A percentile compares a stretch with the other conserved stretches of the same genome.
Conservation (phyloP, 208 protist species). For the Acanthamoeba lenticulata region DNA sequence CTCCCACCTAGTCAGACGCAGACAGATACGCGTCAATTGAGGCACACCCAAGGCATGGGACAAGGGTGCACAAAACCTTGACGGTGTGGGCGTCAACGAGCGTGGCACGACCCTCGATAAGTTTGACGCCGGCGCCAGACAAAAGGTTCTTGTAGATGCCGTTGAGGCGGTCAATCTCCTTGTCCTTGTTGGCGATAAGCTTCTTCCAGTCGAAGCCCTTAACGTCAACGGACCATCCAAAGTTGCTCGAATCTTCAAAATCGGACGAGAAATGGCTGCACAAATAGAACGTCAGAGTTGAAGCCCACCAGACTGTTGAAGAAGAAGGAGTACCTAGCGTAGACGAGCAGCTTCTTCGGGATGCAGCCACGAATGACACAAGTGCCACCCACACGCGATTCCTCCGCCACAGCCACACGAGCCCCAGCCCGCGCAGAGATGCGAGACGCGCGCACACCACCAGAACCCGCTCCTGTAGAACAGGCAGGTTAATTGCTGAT, state of each 20-base stretch:
- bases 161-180: neutral
- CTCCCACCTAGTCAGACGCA: neutral
- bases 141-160: slow-evolving; percentile 16
- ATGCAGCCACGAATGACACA: no score
- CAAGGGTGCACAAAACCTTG: slow-evolving; percentile 36
- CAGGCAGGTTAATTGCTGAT: no score
- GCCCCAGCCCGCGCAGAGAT: no score
- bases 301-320: neutral
- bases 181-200: neutral
- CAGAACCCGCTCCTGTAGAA: no score
- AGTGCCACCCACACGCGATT: no score
- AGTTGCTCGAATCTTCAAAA: neutral
- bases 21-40: neutral
- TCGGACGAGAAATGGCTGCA: neutral
- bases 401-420: no score
- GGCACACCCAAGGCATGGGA: no score
- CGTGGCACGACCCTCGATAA: slow-evolving; percentile 77
- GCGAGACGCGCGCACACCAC: no score
- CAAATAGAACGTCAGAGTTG: neutral
- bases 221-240: neutral
- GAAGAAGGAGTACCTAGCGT: no score
- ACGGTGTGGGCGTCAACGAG: slow-evolving; percentile 80
- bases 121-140: neutral
- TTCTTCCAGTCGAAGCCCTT: neutral
- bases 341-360: no score